These are phyloP conservation scores for Akanthomyces uredinophilus DNA, from an alignment of 2,329 filamentous ascomycete species.

Conservation along the genomic window DNA sequence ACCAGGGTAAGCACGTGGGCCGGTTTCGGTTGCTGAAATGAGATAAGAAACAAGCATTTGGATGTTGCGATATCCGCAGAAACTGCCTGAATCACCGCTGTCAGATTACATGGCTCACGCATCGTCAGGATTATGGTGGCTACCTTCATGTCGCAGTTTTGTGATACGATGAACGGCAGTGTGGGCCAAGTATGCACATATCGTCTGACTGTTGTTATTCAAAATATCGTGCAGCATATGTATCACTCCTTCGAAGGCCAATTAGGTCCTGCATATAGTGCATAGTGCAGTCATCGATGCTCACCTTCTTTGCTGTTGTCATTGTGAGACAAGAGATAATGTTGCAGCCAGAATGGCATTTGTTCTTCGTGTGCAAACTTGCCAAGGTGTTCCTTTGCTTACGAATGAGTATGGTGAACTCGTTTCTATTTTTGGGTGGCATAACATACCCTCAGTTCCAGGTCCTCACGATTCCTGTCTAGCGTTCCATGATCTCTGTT, in stretches of 20 bases:
- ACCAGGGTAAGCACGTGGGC: constrained; percentile 54
- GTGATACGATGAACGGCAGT: constrained; percentile 71
- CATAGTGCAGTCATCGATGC: background rate
- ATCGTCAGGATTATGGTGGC: background rate
- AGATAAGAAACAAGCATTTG: constrained; percentile 86
- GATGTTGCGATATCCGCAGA: constrained; percentile 93
- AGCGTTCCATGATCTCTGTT: background rate
- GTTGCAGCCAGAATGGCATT: constrained; percentile 67
- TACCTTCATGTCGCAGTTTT: constrained; percentile 71
- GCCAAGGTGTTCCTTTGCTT: constrained; percentile 50
- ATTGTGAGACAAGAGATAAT: constrained; percentile 55
- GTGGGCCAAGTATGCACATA: constrained; percentile 75
- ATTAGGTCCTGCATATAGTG: constrained; percentile 32
- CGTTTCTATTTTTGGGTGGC: background rate
- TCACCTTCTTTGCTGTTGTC: constrained; percentile 50
- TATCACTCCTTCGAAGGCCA: constrained; percentile 45
- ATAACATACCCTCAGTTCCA: constrained; percentile 21
- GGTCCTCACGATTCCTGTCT: constrained; percentile 31
- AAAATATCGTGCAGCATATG: constrained; percentile 59
- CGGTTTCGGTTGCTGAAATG: constrained; percentile 50
- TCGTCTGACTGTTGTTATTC: constrained; percentile 55
- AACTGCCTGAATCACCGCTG: constrained; percentile 55
- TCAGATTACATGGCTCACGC: background rate
- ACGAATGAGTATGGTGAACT: background rate
- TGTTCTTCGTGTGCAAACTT: constrained; percentile 66